Conservation (phyloP, 768 basidiomycete species). For the Serendipita sp. region DNA sequence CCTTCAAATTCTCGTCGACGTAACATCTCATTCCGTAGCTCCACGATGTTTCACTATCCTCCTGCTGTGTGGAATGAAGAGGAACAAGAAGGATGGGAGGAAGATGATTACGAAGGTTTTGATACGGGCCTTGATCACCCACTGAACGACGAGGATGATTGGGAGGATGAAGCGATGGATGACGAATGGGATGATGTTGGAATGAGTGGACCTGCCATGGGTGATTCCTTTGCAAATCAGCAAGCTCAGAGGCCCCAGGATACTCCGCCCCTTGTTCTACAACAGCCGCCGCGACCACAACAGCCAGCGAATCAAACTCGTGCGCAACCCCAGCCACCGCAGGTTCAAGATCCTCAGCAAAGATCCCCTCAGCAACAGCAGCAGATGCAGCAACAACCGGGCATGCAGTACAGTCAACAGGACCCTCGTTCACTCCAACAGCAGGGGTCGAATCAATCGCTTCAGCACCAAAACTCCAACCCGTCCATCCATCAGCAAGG, state of each 20-base stretch:
- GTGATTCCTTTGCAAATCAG: background rate
- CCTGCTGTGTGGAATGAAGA: conserved; percentile 75
- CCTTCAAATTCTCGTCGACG: conserved; percentile 21
- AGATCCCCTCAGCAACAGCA: conserved; percentile 15
- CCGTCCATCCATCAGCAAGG: background rate
- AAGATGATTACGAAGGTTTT: conserved; percentile 49
- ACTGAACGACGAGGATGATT: conserved; percentile 60
- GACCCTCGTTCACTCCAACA: conserved; percentile 12
- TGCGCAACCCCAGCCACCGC: conserved; percentile 20
- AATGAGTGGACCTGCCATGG: background rate
- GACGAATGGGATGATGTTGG: conserved; percentile 24
- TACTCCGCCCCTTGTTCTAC: conserved; percentile 8
- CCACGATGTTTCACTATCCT: conserved; percentile 42
- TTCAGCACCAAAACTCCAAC: conserved; percentile 29
- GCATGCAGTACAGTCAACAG: background rate
- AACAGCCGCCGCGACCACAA: conserved; percentile 12
- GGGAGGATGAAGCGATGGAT: conserved; percentile 60
- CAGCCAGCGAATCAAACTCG: conserved; percentile 6
- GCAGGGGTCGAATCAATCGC: conserved; percentile 17
- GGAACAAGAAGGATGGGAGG: conserved; percentile 39
- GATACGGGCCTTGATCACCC: conserved; percentile 19
- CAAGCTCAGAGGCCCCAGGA: background rate
- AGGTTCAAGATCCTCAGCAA: conserved; percentile 12
- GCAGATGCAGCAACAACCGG: conserved; percentile 13
- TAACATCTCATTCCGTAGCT: background rate